Base-by-base conservation (phyloP, 2,329 filamentous ascomycete species). In the Zasmidium citrigriseum region DNA sequence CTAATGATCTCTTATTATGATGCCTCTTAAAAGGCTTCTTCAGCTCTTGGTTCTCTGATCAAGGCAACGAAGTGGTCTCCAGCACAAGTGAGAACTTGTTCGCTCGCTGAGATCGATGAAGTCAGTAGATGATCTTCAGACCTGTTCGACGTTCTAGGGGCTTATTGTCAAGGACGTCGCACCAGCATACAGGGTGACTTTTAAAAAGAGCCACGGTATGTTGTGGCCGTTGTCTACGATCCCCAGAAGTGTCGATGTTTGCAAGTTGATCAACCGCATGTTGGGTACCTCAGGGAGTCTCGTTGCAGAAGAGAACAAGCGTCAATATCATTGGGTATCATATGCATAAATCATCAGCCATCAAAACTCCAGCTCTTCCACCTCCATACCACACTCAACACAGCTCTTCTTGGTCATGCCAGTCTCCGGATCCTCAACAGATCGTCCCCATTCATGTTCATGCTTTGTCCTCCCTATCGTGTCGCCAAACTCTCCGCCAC, bases 361-460 rank as follows among this genome's bases (percentile, higher is more conserved):
- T 70, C 70, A 87, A 62, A 88, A 83, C 62, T 87, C 85, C 66
- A 88, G 64, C 71, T 88, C 86, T 68, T 88, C 85, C 48, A 88
- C 82, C 71, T 87, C 85, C 83, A 88, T 86, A 16, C 84, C 85
- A 75, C 86, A 88, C 60, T 85, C 84, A 12, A 83, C 78, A 68
- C 86, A 88, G 27, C 76, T 91, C 82, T 96, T 97, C 55, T 91
- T 86, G 44, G 84, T 90, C 80, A 89, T 85, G 0, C 92, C 93
- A 14, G 83, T 86, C 63, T 84, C 82, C 0, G 81, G 78, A 67
- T 87, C 81, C 59, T 85, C 77, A 10, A 86, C 77, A 12, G 80
- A 73, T 49, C 83, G 74, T 4, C 85, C 85, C 84, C 95, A 99
- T 73, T 96, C 89, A 78, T 99, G 95, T 53, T 92, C 88, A 80